Conservation (phyloP, 805 yeast genomes). For the Metschnikowia kofuensis region DNA sequence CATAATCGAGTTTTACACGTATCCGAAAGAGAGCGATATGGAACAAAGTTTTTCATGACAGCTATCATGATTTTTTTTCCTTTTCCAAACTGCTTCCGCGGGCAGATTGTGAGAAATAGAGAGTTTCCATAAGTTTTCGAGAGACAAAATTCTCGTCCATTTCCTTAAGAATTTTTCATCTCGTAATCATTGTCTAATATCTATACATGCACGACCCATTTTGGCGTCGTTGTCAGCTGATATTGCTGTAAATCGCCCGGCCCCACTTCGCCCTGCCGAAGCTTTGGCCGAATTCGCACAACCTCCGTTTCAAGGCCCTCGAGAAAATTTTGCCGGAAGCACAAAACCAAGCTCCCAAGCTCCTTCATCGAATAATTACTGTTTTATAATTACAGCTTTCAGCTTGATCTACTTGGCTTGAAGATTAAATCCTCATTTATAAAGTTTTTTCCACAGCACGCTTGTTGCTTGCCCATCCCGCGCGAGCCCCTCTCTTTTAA, state of each 20-base stretch:
- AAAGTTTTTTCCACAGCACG: background rate
- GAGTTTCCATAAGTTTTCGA: no score
- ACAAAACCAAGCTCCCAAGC: background rate
- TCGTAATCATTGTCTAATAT: no score
- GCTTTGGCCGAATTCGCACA: background rate
- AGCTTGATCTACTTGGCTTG: no score
- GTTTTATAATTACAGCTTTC: background rate
- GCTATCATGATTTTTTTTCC: no score
- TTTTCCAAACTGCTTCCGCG: no score
- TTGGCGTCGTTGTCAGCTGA: background rate
- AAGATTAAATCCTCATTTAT: background rate
- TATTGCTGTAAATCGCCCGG: background rate
- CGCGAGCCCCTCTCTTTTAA: constrained; percentile 3
- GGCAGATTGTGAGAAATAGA: no score
- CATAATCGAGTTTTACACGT: no score
- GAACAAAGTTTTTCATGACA: no score
- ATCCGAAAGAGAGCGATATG: no score
- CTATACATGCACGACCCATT: background rate
- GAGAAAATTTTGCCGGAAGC: background rate
- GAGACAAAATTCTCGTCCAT: no score
- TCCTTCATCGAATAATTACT: background rate
- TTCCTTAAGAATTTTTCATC: no score
- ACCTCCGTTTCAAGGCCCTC: background rate
- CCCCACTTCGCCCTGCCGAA: background rate
- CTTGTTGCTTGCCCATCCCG: constrained; percentile 4